Evolutionary conservation across 192 early-diverging fungal species (phyloP).

Genomic region (Oehlia diaphana): DNA sequence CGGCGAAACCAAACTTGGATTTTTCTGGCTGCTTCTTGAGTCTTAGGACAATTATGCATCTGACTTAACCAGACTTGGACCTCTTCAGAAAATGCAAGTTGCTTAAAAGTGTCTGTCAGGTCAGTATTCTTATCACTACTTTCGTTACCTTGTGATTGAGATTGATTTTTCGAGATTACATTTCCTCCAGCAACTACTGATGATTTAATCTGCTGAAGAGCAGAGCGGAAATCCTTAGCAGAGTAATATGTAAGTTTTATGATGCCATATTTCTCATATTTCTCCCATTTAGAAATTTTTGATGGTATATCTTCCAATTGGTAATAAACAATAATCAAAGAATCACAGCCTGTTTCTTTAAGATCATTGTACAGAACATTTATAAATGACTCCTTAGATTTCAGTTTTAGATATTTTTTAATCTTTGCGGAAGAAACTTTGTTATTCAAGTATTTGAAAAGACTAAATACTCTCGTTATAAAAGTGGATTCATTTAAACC

Average conservation of each 20-base stretch:
- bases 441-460: constrained; percentile 10
- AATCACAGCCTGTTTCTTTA: neutral
- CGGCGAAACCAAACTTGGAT: constrained; percentile 6
- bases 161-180: no score
- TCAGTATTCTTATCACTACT: neutral
- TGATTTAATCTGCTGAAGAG: neutral
- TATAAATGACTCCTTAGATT: neutral
- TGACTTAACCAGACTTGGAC: constrained; percentile 13
- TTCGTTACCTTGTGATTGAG: neutral
- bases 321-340: neutral
- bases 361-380: neutral
- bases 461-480: neutral
- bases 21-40: neutral
- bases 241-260: neutral
- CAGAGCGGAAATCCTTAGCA: neutral
- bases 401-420: neutral
- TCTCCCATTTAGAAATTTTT: neutral
- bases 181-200: neutral
- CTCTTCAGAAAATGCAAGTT: neutral
- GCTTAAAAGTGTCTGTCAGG: no score
- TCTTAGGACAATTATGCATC: neutral
- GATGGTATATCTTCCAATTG: neutral
- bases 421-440: neutral
- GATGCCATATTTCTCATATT: neutral
- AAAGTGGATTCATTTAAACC: constrained; percentile 16